Base-by-base conservation (phyloP, 306 rosid genomes). In the Cucumis sativus region DNA sequence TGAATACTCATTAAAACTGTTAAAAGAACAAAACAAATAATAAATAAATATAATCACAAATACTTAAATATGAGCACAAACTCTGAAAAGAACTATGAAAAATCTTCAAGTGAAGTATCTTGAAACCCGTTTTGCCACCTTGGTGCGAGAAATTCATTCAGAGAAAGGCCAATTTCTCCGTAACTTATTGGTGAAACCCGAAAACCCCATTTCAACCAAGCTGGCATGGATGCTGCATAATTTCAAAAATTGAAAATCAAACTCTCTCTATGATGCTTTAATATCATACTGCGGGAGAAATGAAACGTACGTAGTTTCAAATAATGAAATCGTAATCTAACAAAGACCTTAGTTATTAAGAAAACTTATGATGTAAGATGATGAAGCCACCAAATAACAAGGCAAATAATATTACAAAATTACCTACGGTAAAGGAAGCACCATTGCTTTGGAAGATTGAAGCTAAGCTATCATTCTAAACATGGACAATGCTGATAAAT, bases 181-280 rank as follows among this genome's bases (percentile, higher is more conserved):
- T 86, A 86, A 13, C 81, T 18, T 57, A 86, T 10, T 0, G 88
- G 88, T 39, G 86, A 78, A 71, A 83, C 35, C 86, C 89, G 83
- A 45, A 83, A 86, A 13, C 74, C 84, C 89, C 85, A 86, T 62
- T 61, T 21, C 49, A 86, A 79, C 85, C 89, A 86, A 59, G 55
- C 76, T 20, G 87, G 86, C 85, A 86, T 70, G 73, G 86, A 56
- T 11, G 80, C 87, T 84, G 73, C 81, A 80, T 76, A 66, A 20
- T 67, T 67, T 1, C 9, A 11, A 41, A 40, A 69, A 20, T 0
- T 20, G 2, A 9, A 66, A 41, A 7, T n/a, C 25, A 45, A 45
- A 5, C 51, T 45, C 51, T 45, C 8, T 40, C 8, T 41, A 11
- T 23, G 25, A 41, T 41, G 47, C 2, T 41, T 41, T 8, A 41